A percentile compares a stretch with the other conserved stretches of the same genome.
These are phyloP conservation scores for Asterochloris sp. DNA, from an alignment of 139 green algal genomes.

Conservation along the genomic window DNA sequence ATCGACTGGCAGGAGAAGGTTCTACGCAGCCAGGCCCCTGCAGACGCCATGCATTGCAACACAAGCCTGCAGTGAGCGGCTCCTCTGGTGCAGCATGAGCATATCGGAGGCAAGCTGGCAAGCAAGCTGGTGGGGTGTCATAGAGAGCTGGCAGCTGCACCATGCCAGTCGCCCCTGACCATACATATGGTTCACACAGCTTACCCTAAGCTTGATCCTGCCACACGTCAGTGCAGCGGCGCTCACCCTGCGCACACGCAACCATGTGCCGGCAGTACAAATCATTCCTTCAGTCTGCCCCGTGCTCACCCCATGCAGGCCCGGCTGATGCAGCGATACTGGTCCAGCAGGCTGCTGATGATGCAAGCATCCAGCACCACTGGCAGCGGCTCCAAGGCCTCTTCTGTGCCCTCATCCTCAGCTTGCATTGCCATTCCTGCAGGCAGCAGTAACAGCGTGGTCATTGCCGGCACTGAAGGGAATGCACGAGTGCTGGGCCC, in stretches of 20 bases:
- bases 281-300: not conserved
- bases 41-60: no score
- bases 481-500: not conserved
- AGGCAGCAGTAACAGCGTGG: not conserved
- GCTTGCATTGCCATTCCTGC: not conserved
- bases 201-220: not conserved
- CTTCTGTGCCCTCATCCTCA: not conserved
- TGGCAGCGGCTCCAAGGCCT: constrained; percentile 7
- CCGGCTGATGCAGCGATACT: constrained; percentile 11
- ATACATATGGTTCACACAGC: not conserved
- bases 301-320: constrained; percentile 5
- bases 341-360: not conserved
- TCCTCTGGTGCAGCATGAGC: no score
- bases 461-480: not conserved
- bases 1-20: no score
- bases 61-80: no score
- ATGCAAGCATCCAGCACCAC: constrained; percentile 13
- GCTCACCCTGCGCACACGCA: not conserved
- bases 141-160: not conserved
- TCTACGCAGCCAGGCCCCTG: no score
- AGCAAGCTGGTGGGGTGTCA: no score
- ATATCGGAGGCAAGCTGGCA: no score
- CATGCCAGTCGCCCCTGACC: not conserved
- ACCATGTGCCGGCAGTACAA: not conserved
- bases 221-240: not conserved